These are phyloP conservation scores for Sporothrix pseudoabietina DNA, from an alignment of 2,329 filamentous ascomycete genomes.

Conservation along the genomic window DNA sequence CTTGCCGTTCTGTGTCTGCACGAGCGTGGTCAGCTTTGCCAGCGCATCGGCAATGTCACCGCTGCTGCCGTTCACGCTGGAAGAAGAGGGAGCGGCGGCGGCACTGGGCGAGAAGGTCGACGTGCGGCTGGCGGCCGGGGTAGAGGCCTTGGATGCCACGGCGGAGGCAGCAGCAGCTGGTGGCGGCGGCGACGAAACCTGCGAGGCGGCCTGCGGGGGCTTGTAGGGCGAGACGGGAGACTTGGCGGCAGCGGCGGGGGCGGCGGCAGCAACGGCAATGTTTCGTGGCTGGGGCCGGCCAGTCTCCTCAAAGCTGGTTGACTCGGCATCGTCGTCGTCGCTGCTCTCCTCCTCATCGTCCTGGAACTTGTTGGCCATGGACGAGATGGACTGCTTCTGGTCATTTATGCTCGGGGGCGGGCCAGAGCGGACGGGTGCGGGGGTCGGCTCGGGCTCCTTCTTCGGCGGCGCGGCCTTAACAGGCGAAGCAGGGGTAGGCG, in stretches of 20 bases:
- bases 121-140: slow-evolving; percentile 35
- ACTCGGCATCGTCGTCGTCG: slow-evolving; percentile 60
- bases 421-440: slow-evolving; percentile 44
- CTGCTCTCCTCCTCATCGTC: slow-evolving; percentile 67
- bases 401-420: slow-evolving; percentile 74
- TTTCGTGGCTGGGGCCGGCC: slow-evolving; percentile 70
- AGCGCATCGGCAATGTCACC: slow-evolving; percentile 45
- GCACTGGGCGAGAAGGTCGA: slow-evolving; percentile 49
- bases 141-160: slow-evolving; percentile 39
- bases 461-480: slow-evolving; percentile 48
- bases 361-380: slow-evolving; percentile 82
- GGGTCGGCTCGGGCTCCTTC: slow-evolving; percentile 51
- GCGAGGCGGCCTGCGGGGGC: slow-evolving; percentile 35
- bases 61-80: slow-evolving; percentile 44
- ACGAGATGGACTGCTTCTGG: slow-evolving; percentile 83
- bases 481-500: slow-evolving; percentile 44
- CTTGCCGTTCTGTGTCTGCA: slow-evolving; percentile 73
- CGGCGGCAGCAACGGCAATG: slow-evolving; percentile 27
- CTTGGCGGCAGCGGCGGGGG: slow-evolving; percentile 35
- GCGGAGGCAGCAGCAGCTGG: slow-evolving; percentile 11
- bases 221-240: slow-evolving; percentile 51
- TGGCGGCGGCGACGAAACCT: slow-evolving; percentile 31
- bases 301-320: slow-evolving; percentile 85
- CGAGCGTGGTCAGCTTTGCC: slow-evolving; percentile 74
- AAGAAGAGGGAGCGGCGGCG: slow-evolving; percentile 69